phyloP scores from a whole-genome alignment of 2,329 filamentous ascomycete species.

The Venturia nashicola region DNA sequence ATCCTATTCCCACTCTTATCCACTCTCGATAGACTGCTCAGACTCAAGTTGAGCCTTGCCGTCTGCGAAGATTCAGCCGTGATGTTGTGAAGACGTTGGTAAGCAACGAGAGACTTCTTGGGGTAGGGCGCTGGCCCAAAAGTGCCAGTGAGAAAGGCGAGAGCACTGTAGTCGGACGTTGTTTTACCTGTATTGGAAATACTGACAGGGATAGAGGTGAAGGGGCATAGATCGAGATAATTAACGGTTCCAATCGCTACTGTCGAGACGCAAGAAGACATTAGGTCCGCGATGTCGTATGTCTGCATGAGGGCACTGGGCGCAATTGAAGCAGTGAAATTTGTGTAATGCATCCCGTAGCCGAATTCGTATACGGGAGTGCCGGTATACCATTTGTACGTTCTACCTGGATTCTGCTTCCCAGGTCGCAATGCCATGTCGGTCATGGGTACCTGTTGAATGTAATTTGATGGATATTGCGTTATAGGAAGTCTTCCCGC shows the following conservation, averaged over 20 bases:
- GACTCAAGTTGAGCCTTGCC: conserved; percentile 29
- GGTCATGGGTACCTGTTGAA: conserved; percentile 38
- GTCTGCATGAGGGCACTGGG: not conserved
- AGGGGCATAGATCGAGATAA: conserved; percentile 31
- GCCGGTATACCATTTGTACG: conserved; percentile 46
- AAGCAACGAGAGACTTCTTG: conserved; percentile 40
- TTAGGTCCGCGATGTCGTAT: conserved; percentile 16
- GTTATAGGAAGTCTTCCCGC: conserved; percentile 44
- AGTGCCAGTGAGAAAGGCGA: conserved; percentile 37
- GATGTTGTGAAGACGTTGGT: conserved; percentile 32
- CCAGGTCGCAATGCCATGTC: conserved; percentile 44
- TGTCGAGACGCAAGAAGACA: conserved; percentile 22
- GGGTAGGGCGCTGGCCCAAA: conserved; percentile 40
- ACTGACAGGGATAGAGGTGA: conserved; percentile 28
- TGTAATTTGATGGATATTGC: conserved; percentile 42
- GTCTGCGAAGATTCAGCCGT: conserved; percentile 19
- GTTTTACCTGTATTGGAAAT: conserved; percentile 36
- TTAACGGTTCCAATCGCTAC: conserved; percentile 14
- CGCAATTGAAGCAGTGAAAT: conserved; percentile 6
- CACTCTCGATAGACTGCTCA: conserved; percentile 38
- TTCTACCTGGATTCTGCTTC: conserved; percentile 37
- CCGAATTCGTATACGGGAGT: conserved; percentile 42
- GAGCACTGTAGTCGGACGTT: conserved; percentile 40
- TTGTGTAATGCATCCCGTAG: conserved; percentile 16
- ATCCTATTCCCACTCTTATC: conserved; percentile 39